These are phyloP conservation scores for Starmerella sp. DNA, from an alignment of 805 yeast species.

Conservation along the genomic window DNA sequence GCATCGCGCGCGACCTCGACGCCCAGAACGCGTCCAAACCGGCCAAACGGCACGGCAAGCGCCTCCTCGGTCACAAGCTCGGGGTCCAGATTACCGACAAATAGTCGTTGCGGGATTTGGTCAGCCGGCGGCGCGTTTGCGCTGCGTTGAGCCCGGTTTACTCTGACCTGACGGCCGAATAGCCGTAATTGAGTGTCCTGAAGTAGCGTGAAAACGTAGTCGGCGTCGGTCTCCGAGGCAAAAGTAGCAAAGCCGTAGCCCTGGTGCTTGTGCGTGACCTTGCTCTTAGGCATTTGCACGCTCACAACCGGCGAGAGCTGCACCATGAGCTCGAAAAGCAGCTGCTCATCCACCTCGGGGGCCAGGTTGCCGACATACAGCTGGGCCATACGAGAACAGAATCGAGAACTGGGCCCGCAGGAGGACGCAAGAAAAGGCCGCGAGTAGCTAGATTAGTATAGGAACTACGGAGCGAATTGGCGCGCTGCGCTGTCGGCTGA, in stretches of 20 bases:
- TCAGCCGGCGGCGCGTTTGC: slow-evolving; percentile 5
- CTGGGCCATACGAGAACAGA: slow-evolving; percentile 2
- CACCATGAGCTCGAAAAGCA: slow-evolving; percentile 69
- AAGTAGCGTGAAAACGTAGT: slow-evolving; percentile 52
- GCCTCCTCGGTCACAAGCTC: slow-evolving; percentile 47
- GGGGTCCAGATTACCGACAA: slow-evolving; percentile 57
- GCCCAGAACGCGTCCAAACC: slow-evolving; percentile 44
- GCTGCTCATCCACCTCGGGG: slow-evolving; percentile 54
- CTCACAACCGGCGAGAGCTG: slow-evolving; percentile 72
- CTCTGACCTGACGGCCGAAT: slow-evolving; percentile 48
- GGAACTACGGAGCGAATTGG: background rate
- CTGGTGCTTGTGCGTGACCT: slow-evolving; percentile 47
- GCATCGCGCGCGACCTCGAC: slow-evolving; percentile 36
- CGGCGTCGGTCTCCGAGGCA: slow-evolving; percentile 46
- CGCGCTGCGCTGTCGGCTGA: background rate
- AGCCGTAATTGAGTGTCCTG: slow-evolving; percentile 43
- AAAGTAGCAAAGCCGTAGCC: slow-evolving; percentile 87
- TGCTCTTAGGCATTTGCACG: slow-evolving; percentile 52
- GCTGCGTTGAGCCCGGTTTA: slow-evolving; percentile 38
- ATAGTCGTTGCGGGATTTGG: slow-evolving; percentile 41
- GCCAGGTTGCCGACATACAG: slow-evolving; percentile 78
- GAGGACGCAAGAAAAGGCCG: background rate
- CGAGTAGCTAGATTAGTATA: no score
- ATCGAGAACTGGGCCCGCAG: no score
- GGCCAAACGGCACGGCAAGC: slow-evolving; percentile 46